Base-by-base conservation (phyloP, 2,329 filamentous ascomycete species). In the Corynespora cassiicola region DNA sequence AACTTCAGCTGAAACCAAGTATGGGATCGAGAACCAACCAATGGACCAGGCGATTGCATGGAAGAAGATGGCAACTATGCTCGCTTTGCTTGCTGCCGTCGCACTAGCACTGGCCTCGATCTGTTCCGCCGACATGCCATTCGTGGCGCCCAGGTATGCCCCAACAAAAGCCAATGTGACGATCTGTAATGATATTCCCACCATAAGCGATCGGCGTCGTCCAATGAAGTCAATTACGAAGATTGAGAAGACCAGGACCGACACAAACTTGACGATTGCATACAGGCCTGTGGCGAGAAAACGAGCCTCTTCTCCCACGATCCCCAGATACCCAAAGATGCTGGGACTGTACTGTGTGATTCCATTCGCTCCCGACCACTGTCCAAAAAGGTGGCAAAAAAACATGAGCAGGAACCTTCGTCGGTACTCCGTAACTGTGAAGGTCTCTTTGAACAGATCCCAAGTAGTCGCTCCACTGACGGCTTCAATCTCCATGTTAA, bases 1-100 rank as follows among this genome's bases (percentile, higher is more conserved):
- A 1, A 75, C 66, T 48, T 76, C 73, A 1, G 73, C 68, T 3
- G 67, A 71, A n/a, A 75, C 63, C 2, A 75, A 54, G 34, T 76
- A 75, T 4, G 72, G 71, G 10, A 75, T 70, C 0, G 62, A 66
- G 43, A 75, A 75, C 71, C 70, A 76, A 0, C 74, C 73, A n/a
- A 76, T 69, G 0, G 71, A 72, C 71, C 71, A 75, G 1, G 66
- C 72, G 5, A 74, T 54, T 7, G 72, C 73, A 11, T 69, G 66
- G 14, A 75, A 32, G 45, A 73, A 76, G 4, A 76, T 74, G 18
- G 69, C 66, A 0, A 68, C 69, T 20, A 75, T 73, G 1, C 71
- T 69, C 2, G 61, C 70, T 1, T 64, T 66, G 31, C 61, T 66
- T 1, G 70, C 71, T 6, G 54, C 45, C 32, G 39, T 21, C 0